Evolutionary conservation across 2,329 filamentous ascomycete genomes (phyloP), one percentile per base, ranked within the genome.

Genomic region (Epichloe aotearoae): DNA sequence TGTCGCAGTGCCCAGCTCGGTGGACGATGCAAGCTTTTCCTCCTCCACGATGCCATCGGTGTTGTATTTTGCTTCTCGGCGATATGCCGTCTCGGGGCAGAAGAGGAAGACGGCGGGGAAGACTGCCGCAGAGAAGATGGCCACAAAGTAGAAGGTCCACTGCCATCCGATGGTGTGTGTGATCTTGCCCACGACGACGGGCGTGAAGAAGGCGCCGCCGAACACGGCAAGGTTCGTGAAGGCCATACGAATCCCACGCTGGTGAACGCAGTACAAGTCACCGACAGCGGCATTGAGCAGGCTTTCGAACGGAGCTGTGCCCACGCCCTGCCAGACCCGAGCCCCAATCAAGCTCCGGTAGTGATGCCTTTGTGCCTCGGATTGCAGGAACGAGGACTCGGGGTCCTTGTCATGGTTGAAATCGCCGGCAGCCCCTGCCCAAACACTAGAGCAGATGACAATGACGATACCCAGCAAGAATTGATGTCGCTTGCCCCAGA

Each of bases 401-500:
- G 33, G 43, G 19, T 50, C 19, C 47, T 50, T 52, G 30, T 14
- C 4, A n/a, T 19, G 47, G 19, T 47, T 10, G 44, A 54, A 52
- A 39, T 72, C 74, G 11, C 78, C 76, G 15, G 79, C 80, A 0
- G 76, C 79, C 33, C 87, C 87, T 23, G 80, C 89, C 90, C 90
- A 96, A 6, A 77, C 79, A 57, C 82, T 86, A 52, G 84, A 85
- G 42, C 77, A 72, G 41, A 94, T 76, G 59, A 95, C 75, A 52
- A 95, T 74, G 46, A 86, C 56, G 44, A 83, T 82, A 7, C 88
- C 89, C 2, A 94, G 59, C 26, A 96, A 68, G 64, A 95, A 96
- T 15, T 89, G 70, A 70, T 96, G 91, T 40, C 90, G 78, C 68
- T 95, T 96, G 39, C 91, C 91, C 86, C 88, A 96, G 55, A 96